phyloP scores from a whole-genome alignment of 2,329 filamentous ascomycete species.

The Fusarium equiseti region DNA sequence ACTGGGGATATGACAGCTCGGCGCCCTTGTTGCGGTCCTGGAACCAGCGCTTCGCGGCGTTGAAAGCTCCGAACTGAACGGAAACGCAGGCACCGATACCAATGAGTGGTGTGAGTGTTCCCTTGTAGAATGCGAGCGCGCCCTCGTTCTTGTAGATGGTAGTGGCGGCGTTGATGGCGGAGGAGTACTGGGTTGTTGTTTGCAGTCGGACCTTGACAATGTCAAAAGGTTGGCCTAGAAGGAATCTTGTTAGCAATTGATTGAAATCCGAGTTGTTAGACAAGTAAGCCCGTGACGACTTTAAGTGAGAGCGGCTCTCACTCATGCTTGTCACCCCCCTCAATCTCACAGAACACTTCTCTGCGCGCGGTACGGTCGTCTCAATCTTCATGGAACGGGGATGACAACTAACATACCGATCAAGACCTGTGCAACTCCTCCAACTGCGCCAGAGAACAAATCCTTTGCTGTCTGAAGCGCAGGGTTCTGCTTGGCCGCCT shows the following conservation, averaged over 20 bases:
- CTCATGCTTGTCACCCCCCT: neutral
- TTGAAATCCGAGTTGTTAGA: neutral
- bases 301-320: constrained; percentile 23
- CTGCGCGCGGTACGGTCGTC: neutral
- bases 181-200: constrained; percentile 84
- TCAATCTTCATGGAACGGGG: neutral
- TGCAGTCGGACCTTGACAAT: constrained; percentile 98
- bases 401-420: constrained; percentile 69
- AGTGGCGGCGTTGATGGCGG: constrained; percentile 82
- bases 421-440: constrained; percentile 93
- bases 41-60: constrained; percentile 87
- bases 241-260: constrained; percentile 15
- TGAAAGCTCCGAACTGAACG: constrained; percentile 98
- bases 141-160: constrained; percentile 92
- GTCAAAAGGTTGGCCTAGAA: constrained; percentile 78
- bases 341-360: constrained; percentile 51
- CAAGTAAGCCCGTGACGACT: neutral
- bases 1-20: constrained; percentile 82
- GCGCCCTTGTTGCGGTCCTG: constrained; percentile 77
- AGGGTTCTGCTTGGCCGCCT: constrained; percentile 50
- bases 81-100: constrained; percentile 98
- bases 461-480: constrained; percentile 82
- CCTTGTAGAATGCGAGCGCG: constrained; percentile 95
- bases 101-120: constrained; percentile 91
- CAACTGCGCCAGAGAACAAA: constrained; percentile 88